Conservation (phyloP, 192 early-diverging fungal species). For the Coemansia guatemalensis region DNA sequence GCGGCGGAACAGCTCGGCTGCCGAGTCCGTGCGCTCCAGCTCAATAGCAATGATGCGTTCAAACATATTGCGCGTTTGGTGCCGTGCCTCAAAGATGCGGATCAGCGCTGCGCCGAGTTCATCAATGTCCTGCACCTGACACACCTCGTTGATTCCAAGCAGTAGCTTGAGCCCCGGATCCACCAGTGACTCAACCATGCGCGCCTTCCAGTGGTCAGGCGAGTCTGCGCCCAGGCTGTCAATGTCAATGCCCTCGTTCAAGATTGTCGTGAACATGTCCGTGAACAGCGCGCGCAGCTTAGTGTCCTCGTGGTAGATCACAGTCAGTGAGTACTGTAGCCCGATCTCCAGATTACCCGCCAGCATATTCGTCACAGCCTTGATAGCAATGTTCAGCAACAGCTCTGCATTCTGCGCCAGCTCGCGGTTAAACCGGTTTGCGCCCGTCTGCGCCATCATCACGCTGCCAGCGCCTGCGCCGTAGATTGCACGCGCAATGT, state of each 20-base stretch:
- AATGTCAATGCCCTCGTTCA: constrained; percentile 87
- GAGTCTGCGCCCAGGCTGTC: constrained; percentile 74
- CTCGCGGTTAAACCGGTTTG: constrained; percentile 46
- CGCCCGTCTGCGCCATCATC: background rate
- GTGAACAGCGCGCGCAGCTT: constrained; percentile 88
- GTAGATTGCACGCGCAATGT: constrained; percentile 55
- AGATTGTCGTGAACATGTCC: constrained; percentile 88
- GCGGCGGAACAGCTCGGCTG: constrained; percentile 86
- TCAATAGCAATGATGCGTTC: constrained; percentile 82
- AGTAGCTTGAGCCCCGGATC: constrained; percentile 75
- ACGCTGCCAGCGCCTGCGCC: constrained; percentile 15
- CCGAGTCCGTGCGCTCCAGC: constrained; percentile 78
- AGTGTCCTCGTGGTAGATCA: constrained; percentile 90
- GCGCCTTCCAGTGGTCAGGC: constrained; percentile 75
- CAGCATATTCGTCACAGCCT: constrained; percentile 86
- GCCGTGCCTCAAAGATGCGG: constrained; percentile 75
- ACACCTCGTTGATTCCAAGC: constrained; percentile 81
- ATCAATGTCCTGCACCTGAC: constrained; percentile 84
- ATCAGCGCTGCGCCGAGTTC: constrained; percentile 79
- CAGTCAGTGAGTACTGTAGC: constrained; percentile 82
- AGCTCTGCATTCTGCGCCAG: constrained; percentile 47
- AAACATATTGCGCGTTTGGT: constrained; percentile 69
- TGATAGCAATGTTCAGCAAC: constrained; percentile 59
- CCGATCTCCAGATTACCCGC: constrained; percentile 92
- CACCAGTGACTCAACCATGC: constrained; percentile 72